phyloP scores from a whole-genome alignment of 129 eudicot genomes.

The Logfia minima region DNA sequence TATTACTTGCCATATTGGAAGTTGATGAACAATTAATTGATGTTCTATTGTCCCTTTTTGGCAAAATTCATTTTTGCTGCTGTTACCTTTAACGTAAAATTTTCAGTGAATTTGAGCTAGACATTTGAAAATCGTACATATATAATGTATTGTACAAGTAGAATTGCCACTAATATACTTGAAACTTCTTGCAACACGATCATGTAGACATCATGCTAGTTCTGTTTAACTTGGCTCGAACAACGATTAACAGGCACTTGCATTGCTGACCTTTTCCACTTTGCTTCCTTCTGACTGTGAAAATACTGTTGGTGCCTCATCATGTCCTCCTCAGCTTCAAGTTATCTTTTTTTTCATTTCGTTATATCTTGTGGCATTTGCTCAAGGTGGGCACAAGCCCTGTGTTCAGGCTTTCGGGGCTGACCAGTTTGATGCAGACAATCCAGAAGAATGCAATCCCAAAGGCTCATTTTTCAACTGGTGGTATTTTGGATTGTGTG shows the following conservation, averaged over 20 bases:
- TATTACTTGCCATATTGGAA: no score
- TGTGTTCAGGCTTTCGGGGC: conserved; percentile 76
- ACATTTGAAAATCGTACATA: no score
- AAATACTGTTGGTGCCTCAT: neutral
- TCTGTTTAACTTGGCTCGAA: neutral
- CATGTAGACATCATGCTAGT: neutral
- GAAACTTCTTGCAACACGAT: no score
- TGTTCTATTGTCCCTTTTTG: no score
- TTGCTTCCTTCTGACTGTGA: conserved; percentile 21
- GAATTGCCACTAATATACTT: no score
- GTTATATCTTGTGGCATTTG: conserved; percentile 63
- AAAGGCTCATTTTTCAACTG: conserved; percentile 79
- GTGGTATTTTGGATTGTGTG: conserved; percentile 59
- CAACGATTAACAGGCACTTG: conserved; percentile 50
- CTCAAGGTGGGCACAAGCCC: conserved; percentile 67
- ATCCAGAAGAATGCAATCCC: conserved; percentile 49
- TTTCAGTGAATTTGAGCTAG: no score
- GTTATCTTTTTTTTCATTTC: conserved; percentile 44
- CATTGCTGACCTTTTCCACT: conserved; percentile 65
- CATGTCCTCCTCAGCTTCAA: conserved; percentile 41
- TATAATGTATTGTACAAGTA: no score
- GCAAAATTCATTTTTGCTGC: no score
- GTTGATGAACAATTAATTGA: no score
- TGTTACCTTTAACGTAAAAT: no score
- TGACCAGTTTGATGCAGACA: conserved; percentile 67